Evolutionary conservation across 2,329 filamentous ascomycete genomes (phyloP), one percentile per base, ranked within the genome.

Genomic region (Trichoderma sp.): DNA sequence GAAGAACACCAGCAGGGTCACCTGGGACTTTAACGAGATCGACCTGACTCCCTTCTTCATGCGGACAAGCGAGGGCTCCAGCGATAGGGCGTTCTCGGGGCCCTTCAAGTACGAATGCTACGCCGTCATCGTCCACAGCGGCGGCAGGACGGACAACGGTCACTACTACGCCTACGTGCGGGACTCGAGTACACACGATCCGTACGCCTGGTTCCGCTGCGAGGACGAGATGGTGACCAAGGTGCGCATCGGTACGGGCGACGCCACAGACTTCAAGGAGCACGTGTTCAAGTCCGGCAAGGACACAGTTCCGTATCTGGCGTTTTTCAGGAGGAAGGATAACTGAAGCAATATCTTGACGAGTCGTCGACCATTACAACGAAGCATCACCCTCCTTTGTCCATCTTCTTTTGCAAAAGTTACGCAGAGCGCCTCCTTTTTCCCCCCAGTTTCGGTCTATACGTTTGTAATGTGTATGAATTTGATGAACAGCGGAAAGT

Each of bases 91-190:
- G 15, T 82, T 83, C 65, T 70, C 72, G 2, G 78, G 77, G 0
- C 89, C 90, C 0, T 92, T 90, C 72, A 79, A 81, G 5, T 99
- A 97, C 76, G 90, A 96, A 73, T 89, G 91, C 60, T 97, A 96
- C 74, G 94, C 89, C 2, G 90, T 97, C 7, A 86, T 96, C 62
- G 83, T 90, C 67, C 93, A 97, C 75, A 77, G 85, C 4, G 93
- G 93, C 24, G 79, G 79, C 1, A 87, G 83, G 1, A 81, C 90
- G 60, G 85, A 86, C 44, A 86, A 85, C 58, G 93, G 93, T 0
- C 93, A 97, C 77, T 97, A 97, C 75, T 88, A 89, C 61, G 84
- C 88, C 3, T 87, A 90, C 65, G 85, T 90, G 67, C 85, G 85
- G 51, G 86, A 89, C 70, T 80, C 82, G 44, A 80, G 80, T 44